phyloP scores from a whole-genome alignment of 1,284 basidiomycete genomes.

The Abortiporus biennis region DNA sequence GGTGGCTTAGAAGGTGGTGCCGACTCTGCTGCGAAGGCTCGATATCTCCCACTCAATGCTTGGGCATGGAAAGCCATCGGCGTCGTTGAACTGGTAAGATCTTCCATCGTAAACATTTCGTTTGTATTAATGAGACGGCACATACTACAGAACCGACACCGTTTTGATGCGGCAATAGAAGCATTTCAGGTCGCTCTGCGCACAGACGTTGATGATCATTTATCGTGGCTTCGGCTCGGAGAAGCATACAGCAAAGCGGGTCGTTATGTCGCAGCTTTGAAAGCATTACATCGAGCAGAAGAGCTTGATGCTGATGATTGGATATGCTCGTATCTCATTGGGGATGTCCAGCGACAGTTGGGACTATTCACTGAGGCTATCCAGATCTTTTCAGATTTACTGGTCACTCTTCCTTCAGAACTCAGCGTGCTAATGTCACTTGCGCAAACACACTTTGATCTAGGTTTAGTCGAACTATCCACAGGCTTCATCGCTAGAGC shows the following conservation, averaged over 20 bases:
- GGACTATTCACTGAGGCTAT: slow-evolving; percentile 78
- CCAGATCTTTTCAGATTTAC: slow-evolving; percentile 55
- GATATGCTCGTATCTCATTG: slow-evolving; percentile 83
- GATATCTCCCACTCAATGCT: slow-evolving; percentile 74
- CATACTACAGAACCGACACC: slow-evolving; percentile 64
- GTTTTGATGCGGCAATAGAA: slow-evolving; percentile 76
- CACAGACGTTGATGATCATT: slow-evolving; percentile 70
- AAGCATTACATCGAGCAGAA: slow-evolving; percentile 75
- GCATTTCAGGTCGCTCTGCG: slow-evolving; percentile 88
- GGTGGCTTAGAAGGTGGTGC: slow-evolving; percentile 68
- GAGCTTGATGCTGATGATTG: slow-evolving; percentile 72
- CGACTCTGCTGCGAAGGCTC: slow-evolving; percentile 36
- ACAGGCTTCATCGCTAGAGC: slow-evolving; percentile 75
- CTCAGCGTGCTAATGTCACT: slow-evolving; percentile 72
- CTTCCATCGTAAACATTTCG: background rate
- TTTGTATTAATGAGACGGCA: slow-evolving; percentile 8
- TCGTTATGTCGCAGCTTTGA: slow-evolving; percentile 85
- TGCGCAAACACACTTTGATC: slow-evolving; percentile 69
- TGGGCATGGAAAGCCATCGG: slow-evolving; percentile 99
- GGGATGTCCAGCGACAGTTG: slow-evolving; percentile 79
- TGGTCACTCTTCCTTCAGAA: slow-evolving; percentile 53
- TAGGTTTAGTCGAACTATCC: slow-evolving; percentile 60
- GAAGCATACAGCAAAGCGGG: slow-evolving; percentile 90
- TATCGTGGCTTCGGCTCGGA: slow-evolving; percentile 87
- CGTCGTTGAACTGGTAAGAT: slow-evolving; percentile 83